Evolutionary conservation across 805 yeast genomes (phyloP).

Genomic region (Saturnispora serradocipensis): DNA sequence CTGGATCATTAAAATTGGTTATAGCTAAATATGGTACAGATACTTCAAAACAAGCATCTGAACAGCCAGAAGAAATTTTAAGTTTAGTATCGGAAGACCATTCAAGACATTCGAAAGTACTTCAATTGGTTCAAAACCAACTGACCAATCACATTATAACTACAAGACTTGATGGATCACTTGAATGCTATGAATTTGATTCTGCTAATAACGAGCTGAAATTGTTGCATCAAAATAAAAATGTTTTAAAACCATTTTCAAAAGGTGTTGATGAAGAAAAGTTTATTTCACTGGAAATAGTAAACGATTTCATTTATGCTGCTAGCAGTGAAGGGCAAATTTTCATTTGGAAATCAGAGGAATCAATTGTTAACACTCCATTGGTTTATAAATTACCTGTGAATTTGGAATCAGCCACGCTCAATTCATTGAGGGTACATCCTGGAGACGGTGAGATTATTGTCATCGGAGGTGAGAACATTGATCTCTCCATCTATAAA

Average conservation of each 20-base stretch:
- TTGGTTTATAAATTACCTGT: constrained; percentile 24
- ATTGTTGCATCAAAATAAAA: constrained; percentile 1
- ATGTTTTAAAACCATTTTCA: neutral
- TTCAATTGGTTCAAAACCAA: constrained; percentile 18
- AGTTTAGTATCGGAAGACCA: constrained; percentile 21
- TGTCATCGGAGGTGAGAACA: constrained; percentile 84
- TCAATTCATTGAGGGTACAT: constrained; percentile 8
- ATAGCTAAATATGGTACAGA: constrained; percentile 63
- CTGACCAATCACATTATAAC: constrained; percentile 32
- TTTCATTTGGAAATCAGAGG: constrained; percentile 13
- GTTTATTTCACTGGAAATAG: constrained; percentile 20
- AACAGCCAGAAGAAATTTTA: constrained; percentile 49
- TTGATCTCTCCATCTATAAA: constrained; percentile 47
- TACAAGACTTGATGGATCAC: constrained; percentile 34
- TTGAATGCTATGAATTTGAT: constrained; percentile 31
- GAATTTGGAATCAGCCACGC: constrained; percentile 26
- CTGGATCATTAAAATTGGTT: constrained; percentile 57
- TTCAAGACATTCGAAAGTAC: constrained; percentile 29
- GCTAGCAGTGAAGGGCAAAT: constrained; percentile 12
- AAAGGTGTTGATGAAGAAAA: constrained; percentile 3
- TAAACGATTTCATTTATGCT: constrained; percentile 6
- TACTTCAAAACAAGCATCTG: constrained; percentile 60
- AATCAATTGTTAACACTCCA: constrained; percentile 19
- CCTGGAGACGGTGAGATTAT: constrained; percentile 36
- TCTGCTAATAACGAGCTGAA: constrained; percentile 7